Percentiles rank a stretch among this genome's conserved stretches.
Evolutionary conservation across 1,284 basidiomycete genomes (phyloP).

Genomic region (Coniophora puteana): DNA sequence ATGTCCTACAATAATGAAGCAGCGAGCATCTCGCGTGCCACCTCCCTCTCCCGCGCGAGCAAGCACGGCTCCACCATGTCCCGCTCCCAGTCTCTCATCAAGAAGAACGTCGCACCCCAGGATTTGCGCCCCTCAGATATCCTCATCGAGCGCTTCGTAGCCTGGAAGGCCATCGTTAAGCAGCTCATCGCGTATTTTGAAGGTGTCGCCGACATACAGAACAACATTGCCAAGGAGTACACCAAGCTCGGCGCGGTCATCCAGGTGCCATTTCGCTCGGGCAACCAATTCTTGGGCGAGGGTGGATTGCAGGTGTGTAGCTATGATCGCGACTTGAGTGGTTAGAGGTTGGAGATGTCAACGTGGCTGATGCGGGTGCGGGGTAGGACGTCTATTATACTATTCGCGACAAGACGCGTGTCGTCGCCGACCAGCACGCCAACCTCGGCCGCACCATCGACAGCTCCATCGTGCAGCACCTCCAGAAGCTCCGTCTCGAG

Average conservation of each 20-base stretch:
- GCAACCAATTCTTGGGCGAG: slow-evolving; percentile 94
- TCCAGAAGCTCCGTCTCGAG: slow-evolving; percentile 90
- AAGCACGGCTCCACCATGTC: slow-evolving; percentile 66
- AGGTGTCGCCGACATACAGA: slow-evolving; percentile 93
- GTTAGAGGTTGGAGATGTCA: too few relatives aligned
- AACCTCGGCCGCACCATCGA: slow-evolving; percentile 96
- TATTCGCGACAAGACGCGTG: slow-evolving; percentile 91
- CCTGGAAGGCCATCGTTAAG: slow-evolving; percentile 95
- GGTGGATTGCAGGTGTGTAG: slow-evolving; percentile 72
- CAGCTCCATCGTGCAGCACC: slow-evolving; percentile 95
- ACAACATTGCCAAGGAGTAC: slow-evolving; percentile 92
- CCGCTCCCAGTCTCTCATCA: slow-evolving; percentile 80
- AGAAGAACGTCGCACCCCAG: slow-evolving; percentile 85
- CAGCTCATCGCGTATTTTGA: slow-evolving; percentile 89
- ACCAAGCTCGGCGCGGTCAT: slow-evolving; percentile 96
- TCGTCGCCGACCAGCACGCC: slow-evolving; percentile 94
- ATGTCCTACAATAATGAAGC: slow-evolving; percentile 43
- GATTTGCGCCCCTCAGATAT: slow-evolving; percentile 95
- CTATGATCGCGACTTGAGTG: not conserved
- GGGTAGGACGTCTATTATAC: slow-evolving; percentile 87
- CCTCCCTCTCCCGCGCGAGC: slow-evolving; percentile 64
- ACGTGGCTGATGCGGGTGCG: too few relatives aligned
- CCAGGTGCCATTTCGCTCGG: slow-evolving; percentile 94
- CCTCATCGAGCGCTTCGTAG: slow-evolving; percentile 92
- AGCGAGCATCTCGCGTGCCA: slow-evolving; percentile 60